Percentiles rank a stretch among this genome's conserved stretches.
phyloP scores from a whole-genome alignment of 768 basidiomycete species.

The Exidia glandulosa region DNA sequence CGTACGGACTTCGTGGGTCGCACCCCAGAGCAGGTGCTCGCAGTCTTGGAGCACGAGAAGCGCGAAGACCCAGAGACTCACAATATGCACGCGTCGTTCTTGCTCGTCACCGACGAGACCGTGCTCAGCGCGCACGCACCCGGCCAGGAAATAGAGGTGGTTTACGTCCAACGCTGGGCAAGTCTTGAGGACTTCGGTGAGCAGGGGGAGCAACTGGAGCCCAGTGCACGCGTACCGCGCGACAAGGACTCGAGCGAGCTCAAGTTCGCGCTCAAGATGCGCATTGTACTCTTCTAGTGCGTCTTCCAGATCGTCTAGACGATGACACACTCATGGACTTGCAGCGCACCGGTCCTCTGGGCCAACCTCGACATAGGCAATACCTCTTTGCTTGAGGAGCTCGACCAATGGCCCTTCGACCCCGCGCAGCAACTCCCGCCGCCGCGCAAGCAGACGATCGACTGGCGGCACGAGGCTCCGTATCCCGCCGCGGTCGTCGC shows the following conservation, averaged over 20 bases:
- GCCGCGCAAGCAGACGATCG: background rate
- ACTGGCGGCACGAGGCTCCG: background rate
- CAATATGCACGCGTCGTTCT: background rate
- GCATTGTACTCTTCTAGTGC: background rate
- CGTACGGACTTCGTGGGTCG: background rate
- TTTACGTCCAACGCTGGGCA: background rate
- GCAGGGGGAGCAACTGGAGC: background rate
- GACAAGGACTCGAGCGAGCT: background rate
- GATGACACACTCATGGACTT: background rate
- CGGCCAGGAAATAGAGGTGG: background rate
- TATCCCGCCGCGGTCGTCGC: background rate
- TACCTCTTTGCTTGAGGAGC: background rate
- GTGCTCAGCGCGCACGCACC: background rate
- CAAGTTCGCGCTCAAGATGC: background rate
- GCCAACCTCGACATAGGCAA: background rate
- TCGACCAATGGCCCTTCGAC: background rate
- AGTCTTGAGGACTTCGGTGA: background rate
- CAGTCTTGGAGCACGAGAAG: background rate
- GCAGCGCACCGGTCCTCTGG: background rate
- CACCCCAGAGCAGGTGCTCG: background rate
- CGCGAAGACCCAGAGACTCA: background rate
- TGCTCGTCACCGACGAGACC: background rate
- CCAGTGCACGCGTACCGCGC: background rate
- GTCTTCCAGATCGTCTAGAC: background rate
- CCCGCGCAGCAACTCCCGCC: background rate